These are phyloP conservation scores for Termitomyces sp. DNA, from an alignment of 768 basidiomycete genomes.

Conservation along the genomic window DNA sequence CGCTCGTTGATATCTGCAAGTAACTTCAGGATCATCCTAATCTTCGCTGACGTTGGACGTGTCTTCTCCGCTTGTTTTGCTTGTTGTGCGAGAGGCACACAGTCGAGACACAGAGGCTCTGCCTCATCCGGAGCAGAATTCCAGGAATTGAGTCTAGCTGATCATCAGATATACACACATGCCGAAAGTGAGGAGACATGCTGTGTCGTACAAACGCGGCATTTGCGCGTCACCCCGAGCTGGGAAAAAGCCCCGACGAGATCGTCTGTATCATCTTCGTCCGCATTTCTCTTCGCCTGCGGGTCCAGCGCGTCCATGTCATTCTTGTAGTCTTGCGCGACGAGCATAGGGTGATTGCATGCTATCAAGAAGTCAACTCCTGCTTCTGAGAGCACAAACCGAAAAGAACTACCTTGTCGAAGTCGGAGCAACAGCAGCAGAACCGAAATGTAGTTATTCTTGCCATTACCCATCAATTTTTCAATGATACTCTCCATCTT, in stretches of 20 bases:
- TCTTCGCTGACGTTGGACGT: constrained; percentile 80
- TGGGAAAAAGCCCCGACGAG: constrained; percentile 71
- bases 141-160: constrained; percentile 28
- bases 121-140: constrained; percentile 36
- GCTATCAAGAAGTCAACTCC: constrained; percentile 38
- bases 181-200: constrained; percentile 20
- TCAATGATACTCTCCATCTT: constrained; percentile 66
- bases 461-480: constrained; percentile 54
- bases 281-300: constrained; percentile 45
- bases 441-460: constrained; percentile 65
- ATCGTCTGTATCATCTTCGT: constrained; percentile 63
- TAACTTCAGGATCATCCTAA: constrained; percentile 74
- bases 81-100: constrained; percentile 47
- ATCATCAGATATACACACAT: not conserved
- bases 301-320: constrained; percentile 79
- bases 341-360: constrained; percentile 84
- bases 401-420: constrained; percentile 69
- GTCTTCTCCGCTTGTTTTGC: constrained; percentile 43
- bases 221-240: constrained; percentile 66
- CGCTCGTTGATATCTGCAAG: constrained; percentile 59
- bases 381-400: not conserved
- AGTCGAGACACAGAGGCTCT: constrained; percentile 53
- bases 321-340: constrained; percentile 67
- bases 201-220: constrained; percentile 73
- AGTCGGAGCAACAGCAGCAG: constrained; percentile 72